A percentile compares a stretch with the other conserved stretches of the same genome.
phyloP scores from a whole-genome alignment of 805 yeast species.

The Millerozyma acaciae region DNA sequence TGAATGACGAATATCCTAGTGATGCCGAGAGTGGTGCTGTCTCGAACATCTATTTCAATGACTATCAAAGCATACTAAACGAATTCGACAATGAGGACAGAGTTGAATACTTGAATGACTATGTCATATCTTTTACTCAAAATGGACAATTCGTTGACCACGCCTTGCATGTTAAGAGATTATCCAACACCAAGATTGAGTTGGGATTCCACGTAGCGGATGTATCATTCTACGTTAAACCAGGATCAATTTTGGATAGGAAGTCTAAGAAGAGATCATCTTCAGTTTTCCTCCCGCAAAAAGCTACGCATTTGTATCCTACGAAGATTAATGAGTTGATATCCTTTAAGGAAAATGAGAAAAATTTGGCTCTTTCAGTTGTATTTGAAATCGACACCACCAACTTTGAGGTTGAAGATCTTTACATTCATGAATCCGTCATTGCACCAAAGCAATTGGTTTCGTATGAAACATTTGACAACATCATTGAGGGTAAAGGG shows the following conservation, averaged over 20 bases:
- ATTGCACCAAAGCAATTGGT: constrained; percentile 61
- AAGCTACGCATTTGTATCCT: constrained; percentile 65
- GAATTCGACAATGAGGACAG: constrained; percentile 39
- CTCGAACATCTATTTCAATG: constrained; percentile 18
- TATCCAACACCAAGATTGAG: constrained; percentile 60
- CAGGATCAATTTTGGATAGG: constrained; percentile 75
- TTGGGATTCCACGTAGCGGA: constrained; percentile 86
- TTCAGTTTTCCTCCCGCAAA: constrained; percentile 83
- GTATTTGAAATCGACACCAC: constrained; percentile 74
- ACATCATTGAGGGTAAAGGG: constrained; percentile 35
- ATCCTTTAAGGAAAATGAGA: constrained; percentile 58
- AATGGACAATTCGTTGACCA: constrained; percentile 62
- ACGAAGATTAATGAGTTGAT: constrained; percentile 53
- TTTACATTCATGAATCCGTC: constrained; percentile 71
- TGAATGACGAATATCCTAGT: constrained; percentile 76
- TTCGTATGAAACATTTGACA: constrained; percentile 52
- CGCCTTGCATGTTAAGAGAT: constrained; percentile 73
- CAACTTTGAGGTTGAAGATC: constrained; percentile 66
- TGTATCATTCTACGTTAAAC: constrained; percentile 64
- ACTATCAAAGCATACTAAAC: constrained; percentile 38
- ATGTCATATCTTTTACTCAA: constrained; percentile 60
- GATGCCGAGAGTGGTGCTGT: constrained; percentile 14
- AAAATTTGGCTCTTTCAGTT: constrained; percentile 69
- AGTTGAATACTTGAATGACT: constrained; percentile 54
- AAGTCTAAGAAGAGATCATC: constrained; percentile 88